phyloP scores from a whole-genome alignment of 208 protist species.

The Strigomonas culicis region DNA sequence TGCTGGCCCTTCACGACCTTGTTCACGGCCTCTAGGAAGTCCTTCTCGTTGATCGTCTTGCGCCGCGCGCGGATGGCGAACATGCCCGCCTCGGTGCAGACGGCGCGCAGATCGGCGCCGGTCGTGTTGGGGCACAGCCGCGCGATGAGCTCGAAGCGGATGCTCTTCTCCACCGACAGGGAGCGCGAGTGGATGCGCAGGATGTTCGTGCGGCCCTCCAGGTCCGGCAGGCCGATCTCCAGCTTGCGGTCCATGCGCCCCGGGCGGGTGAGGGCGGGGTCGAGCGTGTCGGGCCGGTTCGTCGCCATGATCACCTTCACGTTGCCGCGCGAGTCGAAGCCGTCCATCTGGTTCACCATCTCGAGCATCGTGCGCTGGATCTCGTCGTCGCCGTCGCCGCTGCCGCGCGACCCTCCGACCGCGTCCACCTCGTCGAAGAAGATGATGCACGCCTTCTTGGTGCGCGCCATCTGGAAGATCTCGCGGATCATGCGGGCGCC shows the following conservation, averaged over 20 bases:
- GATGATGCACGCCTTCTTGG: constrained; percentile 98
- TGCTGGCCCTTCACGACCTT: constrained; percentile 99
- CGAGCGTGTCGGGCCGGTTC: constrained; percentile 99
- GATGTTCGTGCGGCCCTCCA: constrained; percentile 98
- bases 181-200: constrained; percentile 99
- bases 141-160: constrained; percentile 99
- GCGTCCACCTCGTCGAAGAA: constrained; percentile 99
- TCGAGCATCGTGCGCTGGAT: constrained; percentile 99
- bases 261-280: constrained; percentile 99
- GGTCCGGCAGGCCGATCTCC: constrained; percentile 99
- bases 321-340: constrained; percentile 99
- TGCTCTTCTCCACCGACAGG: constrained; percentile 99
- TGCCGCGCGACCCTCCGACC: constrained; percentile 99
- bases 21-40: constrained; percentile 99
- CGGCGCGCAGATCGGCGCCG: constrained; percentile 99
- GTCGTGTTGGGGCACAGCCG: constrained; percentile 99
- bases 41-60: constrained; percentile 99
- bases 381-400: constrained; percentile 97
- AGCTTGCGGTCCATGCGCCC: constrained; percentile 99
- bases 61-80: constrained; percentile 98
- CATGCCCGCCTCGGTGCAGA: constrained; percentile 99
- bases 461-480: constrained; percentile 99
- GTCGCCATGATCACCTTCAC: constrained; percentile 99
- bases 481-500: constrained; percentile 99
- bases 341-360: constrained; percentile 99